A percentile compares a stretch with the other conserved stretches of the same genome.
phyloP scores from a whole-genome alignment of 805 yeast species.

The Teunomyces panamensis region DNA sequence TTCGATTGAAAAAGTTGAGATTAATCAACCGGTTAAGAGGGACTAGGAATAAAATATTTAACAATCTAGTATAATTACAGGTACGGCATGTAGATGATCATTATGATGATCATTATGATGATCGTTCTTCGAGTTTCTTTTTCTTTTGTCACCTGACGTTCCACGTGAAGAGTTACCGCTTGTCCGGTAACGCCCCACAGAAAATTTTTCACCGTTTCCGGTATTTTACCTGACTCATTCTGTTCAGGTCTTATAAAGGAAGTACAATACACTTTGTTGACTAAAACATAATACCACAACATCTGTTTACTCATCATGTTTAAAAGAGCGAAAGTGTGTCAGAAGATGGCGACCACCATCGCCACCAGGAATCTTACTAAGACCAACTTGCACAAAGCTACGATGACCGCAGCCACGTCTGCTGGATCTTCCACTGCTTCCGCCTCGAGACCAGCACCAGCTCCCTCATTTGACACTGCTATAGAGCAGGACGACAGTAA shows the following conservation, averaged over 20 bases:
- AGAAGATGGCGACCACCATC: conserved; percentile 10
- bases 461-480: conserved; percentile 47
- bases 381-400: conserved; percentile 28
- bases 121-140: not conserved
- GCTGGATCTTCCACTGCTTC: conserved; percentile 5
- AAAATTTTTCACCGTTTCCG: conserved; percentile 3
- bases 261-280: not conserved
- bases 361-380: conserved; percentile 29
- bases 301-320: not conserved
- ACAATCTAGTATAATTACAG: not conserved
- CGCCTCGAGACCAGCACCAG: conserved; percentile 40
- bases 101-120: not conserved
- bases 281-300: not conserved
- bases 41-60: not conserved
- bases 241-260: not conserved
- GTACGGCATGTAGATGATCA: too few species aligned
- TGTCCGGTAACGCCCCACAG: conserved; percentile 1
- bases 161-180: not conserved
- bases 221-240: conserved; percentile 4
- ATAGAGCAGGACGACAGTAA: conserved; percentile 13
- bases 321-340: conserved; percentile 4
- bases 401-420: conserved; percentile 21
- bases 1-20: not conserved
- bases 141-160: not conserved
- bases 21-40: not conserved